Evolutionary conservation across 2,329 filamentous ascomycete species (phyloP).

Genomic region (Microcera coccophila): DNA sequence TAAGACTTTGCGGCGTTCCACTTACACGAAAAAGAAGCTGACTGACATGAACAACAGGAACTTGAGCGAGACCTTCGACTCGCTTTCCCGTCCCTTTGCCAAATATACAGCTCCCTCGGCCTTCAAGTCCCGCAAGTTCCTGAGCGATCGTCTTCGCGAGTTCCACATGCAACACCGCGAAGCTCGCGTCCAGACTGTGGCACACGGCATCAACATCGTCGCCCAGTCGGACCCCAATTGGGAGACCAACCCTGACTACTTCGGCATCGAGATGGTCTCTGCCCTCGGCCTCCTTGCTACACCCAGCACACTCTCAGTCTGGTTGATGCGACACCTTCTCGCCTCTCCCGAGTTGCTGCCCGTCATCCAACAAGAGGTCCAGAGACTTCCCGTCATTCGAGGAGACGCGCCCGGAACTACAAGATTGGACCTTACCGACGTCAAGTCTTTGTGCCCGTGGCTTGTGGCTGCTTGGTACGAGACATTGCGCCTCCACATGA

Average conservation of each 20-base stretch:
- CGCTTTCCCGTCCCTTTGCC: conserved; percentile 25
- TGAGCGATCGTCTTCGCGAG: conserved; percentile 20
- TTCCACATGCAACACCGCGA: conserved; percentile 27
- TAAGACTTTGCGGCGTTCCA: too few relatives aligned
- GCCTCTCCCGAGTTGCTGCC: conserved; percentile 16
- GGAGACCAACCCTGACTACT: conserved; percentile 31
- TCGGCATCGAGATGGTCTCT: conserved; percentile 31
- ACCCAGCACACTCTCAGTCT: conserved; percentile 29
- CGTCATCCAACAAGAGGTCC: conserved; percentile 22
- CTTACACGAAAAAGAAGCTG: conserved; percentile 8
- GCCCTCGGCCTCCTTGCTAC: conserved; percentile 31
- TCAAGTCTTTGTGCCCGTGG: conserved; percentile 26
- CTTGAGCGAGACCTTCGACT: conserved; percentile 28
- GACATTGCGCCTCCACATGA: conserved; percentile 31
- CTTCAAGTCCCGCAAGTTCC: conserved; percentile 25
- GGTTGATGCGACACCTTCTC: conserved; percentile 29
- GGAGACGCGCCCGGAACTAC: conserved; percentile 6
- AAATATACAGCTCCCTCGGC: conserved; percentile 26
- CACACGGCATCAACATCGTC: conserved; percentile 30
- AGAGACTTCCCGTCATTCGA: conserved; percentile 12
- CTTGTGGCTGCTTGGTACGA: conserved; percentile 32
- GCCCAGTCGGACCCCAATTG: conserved; percentile 27
- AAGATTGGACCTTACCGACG: conserved; percentile 21
- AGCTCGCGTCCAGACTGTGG: conserved; percentile 20
- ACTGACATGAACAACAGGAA: conserved; percentile 13